phyloP scores from a whole-genome alignment of 169 alveolate species.

The Cryptosporidium xiaoi region DNA sequence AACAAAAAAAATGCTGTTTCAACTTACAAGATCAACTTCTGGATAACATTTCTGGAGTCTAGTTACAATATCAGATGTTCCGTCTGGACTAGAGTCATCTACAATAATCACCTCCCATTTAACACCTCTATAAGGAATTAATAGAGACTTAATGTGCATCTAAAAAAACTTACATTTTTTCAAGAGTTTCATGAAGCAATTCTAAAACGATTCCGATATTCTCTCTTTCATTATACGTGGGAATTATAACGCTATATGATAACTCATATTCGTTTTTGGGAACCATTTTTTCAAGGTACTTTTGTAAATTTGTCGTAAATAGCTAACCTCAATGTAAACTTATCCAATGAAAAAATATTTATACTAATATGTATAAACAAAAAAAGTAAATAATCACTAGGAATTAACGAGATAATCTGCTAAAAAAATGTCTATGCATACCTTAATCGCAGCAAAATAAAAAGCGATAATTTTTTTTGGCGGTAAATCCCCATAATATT shows the following conservation, averaged over 20 bases:
- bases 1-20: neutral
- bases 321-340: no score
- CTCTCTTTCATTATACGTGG: conserved; percentile 96
- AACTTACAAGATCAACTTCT: conserved; percentile 82
- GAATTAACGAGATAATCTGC: no score
- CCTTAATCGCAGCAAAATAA: no score
- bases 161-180: conserved; percentile 79
- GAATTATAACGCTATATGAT: conserved; percentile 90
- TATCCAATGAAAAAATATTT: no score
- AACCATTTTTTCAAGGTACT: no score
- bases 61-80: conserved; percentile 89
- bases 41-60: conserved; percentile 88
- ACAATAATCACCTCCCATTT: conserved; percentile 92
- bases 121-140: conserved; percentile 76
- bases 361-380: no score
- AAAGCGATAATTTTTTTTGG: no score
- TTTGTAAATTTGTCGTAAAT: no score
- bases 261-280: neutral
- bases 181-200: conserved; percentile 87
- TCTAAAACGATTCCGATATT: conserved; percentile 91
- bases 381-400: no score
- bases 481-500: conserved; percentile 14
- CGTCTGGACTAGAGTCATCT: conserved; percentile 96
- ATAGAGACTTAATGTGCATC: neutral
- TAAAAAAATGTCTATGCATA: no score